Evolutionary conservation across 768 basidiomycete species (phyloP), one percentile per base, ranked within the genome.

Genomic region (Mycena vitilis): DNA sequence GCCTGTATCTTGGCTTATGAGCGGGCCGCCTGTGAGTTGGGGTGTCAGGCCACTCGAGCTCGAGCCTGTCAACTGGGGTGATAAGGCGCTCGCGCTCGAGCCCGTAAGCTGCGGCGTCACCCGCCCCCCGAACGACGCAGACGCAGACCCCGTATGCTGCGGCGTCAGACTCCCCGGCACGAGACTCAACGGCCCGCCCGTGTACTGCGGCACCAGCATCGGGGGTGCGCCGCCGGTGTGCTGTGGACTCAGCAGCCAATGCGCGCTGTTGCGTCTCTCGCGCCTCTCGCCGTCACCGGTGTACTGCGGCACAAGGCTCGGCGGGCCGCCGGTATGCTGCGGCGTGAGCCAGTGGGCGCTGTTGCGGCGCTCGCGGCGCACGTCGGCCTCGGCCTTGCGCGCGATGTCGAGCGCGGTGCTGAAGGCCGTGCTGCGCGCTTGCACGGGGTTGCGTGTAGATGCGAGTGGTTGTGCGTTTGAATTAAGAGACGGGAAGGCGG

Each of bases 401-500:
- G 84, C 83, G 25, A 79, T 74, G 64, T 82, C 83, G 63, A 84
- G 73, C n/a, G 83, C 83, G 49, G 79, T 77, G 34, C 77, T 75
- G 69, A 84, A 84, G 1, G 78, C 78, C 11, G 81, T 82, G 4
- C 76, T 80, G 25, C 81, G 73, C 44, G 58, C 69, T 54, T n/a
- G 48, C 9, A 66, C 64, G 42, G 53, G 40, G 1, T 66, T 66
- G 37, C 15, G 16, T 15, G 20, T 57, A 5, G 47, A 11, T n/a
- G 18, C 47, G n/a, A 5, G 20, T 10, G 47, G 30, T 5, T 30
- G 30, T 6, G 47, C 4, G 7, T 48, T 48, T 9, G 47, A n/a
- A 22, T 30, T 2, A 30, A 5, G 30, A n/a, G n/a, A n/a, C n/a
- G n/a, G n/a, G n/a, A n/a, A n/a, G n/a, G n/a, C 22, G 42, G n/a